Conservation (phyloP, 2,329 filamentous ascomycete species). For the Venturia effusa region DNA sequence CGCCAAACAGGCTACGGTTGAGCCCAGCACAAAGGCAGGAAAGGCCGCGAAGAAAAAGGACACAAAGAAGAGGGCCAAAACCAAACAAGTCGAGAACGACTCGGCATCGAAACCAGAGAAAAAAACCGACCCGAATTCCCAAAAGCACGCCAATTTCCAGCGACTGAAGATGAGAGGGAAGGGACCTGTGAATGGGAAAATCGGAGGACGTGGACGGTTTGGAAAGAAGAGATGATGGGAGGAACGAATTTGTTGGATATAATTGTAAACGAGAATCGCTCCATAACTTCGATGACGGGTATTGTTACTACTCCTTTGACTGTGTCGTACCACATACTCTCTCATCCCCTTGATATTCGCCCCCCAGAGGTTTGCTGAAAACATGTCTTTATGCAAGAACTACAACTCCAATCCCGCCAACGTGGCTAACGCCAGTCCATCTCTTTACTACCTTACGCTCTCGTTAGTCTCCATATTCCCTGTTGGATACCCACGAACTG, state of each 20-base stretch:
- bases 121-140: constrained; percentile 31
- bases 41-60: constrained; percentile 12
- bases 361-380: background rate
- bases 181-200: constrained; percentile 23
- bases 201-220: constrained; percentile 30
- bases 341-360: background rate
- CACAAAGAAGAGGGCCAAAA: constrained; percentile 13
- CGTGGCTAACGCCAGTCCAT: background rate
- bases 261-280: background rate
- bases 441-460: background rate
- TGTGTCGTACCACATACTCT: no score
- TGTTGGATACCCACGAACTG: background rate
- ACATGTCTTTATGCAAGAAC: background rate
- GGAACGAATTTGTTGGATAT: background rate
- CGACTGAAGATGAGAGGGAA: constrained; percentile 41
- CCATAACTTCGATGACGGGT: background rate
- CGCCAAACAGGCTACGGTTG: background rate
- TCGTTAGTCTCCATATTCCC: background rate
- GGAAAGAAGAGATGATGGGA: constrained; percentile 18
- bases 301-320: background rate
- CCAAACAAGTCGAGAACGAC: constrained; percentile 13
- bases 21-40: constrained; percentile 13
- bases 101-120: constrained; percentile 21
- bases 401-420: background rate
- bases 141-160: constrained; percentile 37